Evolutionary conservation across 108 stramenopile species (phyloP), one percentile per base, ranked within the genome.

Genomic region (Bacterosira constricta): DNA sequence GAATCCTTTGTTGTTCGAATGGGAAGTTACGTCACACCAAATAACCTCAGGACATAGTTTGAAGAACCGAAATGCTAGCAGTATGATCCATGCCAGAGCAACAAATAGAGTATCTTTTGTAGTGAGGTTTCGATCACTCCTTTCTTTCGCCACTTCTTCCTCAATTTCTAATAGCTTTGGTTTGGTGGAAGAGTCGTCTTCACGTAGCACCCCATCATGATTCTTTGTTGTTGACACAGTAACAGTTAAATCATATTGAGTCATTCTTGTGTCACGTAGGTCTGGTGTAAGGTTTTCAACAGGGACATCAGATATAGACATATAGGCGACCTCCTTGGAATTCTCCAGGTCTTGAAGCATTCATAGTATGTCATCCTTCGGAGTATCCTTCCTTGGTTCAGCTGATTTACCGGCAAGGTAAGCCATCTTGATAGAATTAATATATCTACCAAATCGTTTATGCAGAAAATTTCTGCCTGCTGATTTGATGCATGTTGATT

Each of bases 11-110:
- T 56, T 56, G 7, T 56, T 56, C 15, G 55, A 56, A 26, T 23
- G 55, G 29, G 55, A 56, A 5, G 55, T 56, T 18, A 56, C 21
- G 21, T 56, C 55, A 15, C 55, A 56, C 55, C 55, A 56, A 15
- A 56, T 56, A 6, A 56, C 55, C 21, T 56, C 55, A 56, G 55
- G 55, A 35, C 55, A 56, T 9, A 56, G 21, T n/a, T 27, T 8
- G 55, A 56, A 56, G 20, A 56, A 30, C 13, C 55, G 21, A 35
- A 56, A 56, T 56, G 55, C 55, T 7, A 5, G 55, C 6, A 30
- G 26, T 8, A 56, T 13, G 21, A 30, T 35, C 55, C 55, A 56
- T 8, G 55, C 55, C 21, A 56, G 21, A 6, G 21, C 7, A 29
- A 56, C 29, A 26, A 56, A 56, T 5, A 56, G n/a, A 10, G 13